These are phyloP conservation scores for Diutina rugosa DNA, from an alignment of 1,139 yeast species.

Conservation along the genomic window DNA sequence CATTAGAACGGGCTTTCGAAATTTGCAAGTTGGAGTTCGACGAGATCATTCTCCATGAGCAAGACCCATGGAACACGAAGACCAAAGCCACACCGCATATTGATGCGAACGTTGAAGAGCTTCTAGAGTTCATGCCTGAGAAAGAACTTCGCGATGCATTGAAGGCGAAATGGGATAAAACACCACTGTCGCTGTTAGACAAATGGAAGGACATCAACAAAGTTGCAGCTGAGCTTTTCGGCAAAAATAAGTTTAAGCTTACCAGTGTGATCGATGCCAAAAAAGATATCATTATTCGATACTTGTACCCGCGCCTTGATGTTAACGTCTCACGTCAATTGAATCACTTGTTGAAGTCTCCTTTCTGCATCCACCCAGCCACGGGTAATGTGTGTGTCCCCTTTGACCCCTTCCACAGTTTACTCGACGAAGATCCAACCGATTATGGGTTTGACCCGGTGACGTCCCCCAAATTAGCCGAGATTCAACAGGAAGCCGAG, in stretches of 20 bases:
- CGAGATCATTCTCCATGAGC: constrained; percentile 59
- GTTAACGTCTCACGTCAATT: constrained; percentile 84
- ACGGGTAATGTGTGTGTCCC: constrained; percentile 99
- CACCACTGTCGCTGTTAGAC: constrained; percentile 20
- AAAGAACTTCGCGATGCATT: constrained; percentile 41
- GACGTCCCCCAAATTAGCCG: constrained; percentile 63
- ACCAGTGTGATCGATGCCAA: constrained; percentile 54
- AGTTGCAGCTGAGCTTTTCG: constrained; percentile 24
- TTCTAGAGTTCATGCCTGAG: constrained; percentile 55
- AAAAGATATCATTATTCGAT: constrained; percentile 70
- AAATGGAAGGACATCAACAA: constrained; percentile 81
- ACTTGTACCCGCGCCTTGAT: constrained; percentile 85
- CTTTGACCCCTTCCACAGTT: constrained; percentile 42
- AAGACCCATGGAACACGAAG: constrained; percentile 57
- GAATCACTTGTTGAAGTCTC: constrained; percentile 87
- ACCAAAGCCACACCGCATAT: constrained; percentile 8
- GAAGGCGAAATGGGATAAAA: constrained; percentile 29
- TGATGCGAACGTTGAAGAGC: constrained; percentile 30
- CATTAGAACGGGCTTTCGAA: constrained; percentile 61
- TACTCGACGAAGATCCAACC: constrained; percentile 21
- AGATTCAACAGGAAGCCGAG: constrained; percentile 37
- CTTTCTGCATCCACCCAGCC: constrained; percentile 96
- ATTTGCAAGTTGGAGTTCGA: constrained; percentile 52
- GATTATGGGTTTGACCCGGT: constrained; percentile 63
- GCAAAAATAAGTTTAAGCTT: constrained; percentile 10